phyloP scores from a whole-genome alignment of 2,329 filamentous ascomycete species.

The Coniochaeta sp. region DNA sequence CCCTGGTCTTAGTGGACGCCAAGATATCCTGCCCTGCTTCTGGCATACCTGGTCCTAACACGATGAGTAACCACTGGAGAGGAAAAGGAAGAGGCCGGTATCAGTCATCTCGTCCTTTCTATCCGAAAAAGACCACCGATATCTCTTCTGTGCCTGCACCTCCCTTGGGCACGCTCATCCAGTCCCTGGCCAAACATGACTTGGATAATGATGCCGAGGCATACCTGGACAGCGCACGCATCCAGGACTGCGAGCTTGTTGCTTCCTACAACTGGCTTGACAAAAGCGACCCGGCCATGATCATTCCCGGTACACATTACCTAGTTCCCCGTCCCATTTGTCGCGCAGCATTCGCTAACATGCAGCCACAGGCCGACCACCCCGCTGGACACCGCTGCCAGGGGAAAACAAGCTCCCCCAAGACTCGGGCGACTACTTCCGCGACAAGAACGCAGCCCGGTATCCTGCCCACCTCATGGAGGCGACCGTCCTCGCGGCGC shows the following conservation, averaged over 20 bases:
- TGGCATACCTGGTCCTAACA: background rate
- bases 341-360: slow-evolving; percentile 5
- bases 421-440: slow-evolving; percentile 43
- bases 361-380: slow-evolving; percentile 36
- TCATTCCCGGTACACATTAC: slow-evolving; percentile 23
- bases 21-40: background rate
- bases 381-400: slow-evolving; percentile 38
- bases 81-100: background rate
- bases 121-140: background rate
- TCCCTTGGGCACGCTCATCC: slow-evolving; percentile 14
- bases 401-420: slow-evolving; percentile 25
- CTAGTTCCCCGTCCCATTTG: background rate
- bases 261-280: slow-evolving; percentile 31
- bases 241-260: slow-evolving; percentile 17
- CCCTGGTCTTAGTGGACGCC: no score
- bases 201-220: slow-evolving; percentile 10
- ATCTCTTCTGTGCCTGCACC: slow-evolving; percentile 10
- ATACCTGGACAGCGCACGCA: slow-evolving; percentile 9
- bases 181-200: slow-evolving; percentile 7
- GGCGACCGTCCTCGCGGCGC: slow-evolving; percentile 32
- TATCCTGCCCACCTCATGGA: slow-evolving; percentile 44
- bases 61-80: background rate
- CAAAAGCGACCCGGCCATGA: slow-evolving; percentile 16
- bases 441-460: slow-evolving; percentile 46
- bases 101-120: background rate